phyloP scores from a whole-genome alignment of 2,329 filamentous ascomycete genomes.

The Herpotrichia juniperi region DNA sequence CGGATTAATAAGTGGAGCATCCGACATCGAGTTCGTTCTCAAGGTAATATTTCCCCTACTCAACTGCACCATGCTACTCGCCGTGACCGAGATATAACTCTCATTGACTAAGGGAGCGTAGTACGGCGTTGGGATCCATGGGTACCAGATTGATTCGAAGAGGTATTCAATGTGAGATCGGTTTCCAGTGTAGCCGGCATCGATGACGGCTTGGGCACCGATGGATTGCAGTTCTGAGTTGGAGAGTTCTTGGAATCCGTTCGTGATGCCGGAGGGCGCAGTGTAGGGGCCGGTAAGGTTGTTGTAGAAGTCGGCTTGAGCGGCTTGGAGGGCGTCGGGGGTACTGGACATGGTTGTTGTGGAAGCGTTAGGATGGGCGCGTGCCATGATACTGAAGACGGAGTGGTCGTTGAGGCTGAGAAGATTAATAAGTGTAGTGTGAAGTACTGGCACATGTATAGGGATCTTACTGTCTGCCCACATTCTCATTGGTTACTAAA shows the following conservation, averaged over 20 bases:
- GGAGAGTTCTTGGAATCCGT: constrained; percentile 37
- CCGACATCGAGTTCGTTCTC: constrained; percentile 56
- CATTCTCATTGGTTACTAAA: constrained; percentile 36
- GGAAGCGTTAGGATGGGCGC: constrained; percentile 24
- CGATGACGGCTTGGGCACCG: constrained; percentile 23
- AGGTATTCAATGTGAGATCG: constrained; percentile 32
- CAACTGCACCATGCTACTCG: constrained; percentile 29
- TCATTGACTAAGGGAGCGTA: constrained; percentile 25
- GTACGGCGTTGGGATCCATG: constrained; percentile 24
- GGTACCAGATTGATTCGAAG: constrained; percentile 28
- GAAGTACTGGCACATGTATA: too few relatives aligned
- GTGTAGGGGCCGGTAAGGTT: constrained; percentile 38
- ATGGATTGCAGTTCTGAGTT: constrained; percentile 20
- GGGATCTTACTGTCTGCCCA: constrained; percentile 31
- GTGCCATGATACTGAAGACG: constrained; percentile 36
- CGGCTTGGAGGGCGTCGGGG: constrained; percentile 28
- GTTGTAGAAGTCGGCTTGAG: constrained; percentile 31
- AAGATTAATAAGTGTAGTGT: not conserved
- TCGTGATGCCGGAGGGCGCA: constrained; percentile 38
- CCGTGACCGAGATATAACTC: constrained; percentile 43
- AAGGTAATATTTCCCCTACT: constrained; percentile 57
- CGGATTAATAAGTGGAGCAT: constrained; percentile 57
- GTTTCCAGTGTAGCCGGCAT: constrained; percentile 22
- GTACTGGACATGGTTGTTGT: constrained; percentile 29
- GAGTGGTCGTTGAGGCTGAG: constrained; percentile 26